A percentile compares a stretch with the other conserved stretches of the same genome.
phyloP scores from a whole-genome alignment of 2,329 filamentous ascomycete species.

The Capronia epimyces region DNA sequence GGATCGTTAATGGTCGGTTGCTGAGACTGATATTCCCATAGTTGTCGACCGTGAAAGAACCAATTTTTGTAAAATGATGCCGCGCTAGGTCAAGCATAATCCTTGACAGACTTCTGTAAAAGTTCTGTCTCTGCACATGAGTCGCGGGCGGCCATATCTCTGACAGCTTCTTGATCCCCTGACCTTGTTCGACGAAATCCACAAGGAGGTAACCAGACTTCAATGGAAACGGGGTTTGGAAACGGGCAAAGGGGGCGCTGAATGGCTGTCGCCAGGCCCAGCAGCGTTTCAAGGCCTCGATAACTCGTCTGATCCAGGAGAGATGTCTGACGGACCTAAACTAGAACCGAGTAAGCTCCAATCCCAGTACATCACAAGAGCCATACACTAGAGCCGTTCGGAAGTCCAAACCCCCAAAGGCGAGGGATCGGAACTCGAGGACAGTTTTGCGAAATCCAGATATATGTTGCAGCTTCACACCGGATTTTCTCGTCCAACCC shows the following conservation, averaged over 20 bases:
- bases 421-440: conserved; percentile 18
- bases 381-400: not conserved
- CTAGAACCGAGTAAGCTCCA: conserved; percentile 42
- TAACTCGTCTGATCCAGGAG: conserved; percentile 1
- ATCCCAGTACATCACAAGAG: conserved; percentile 36
- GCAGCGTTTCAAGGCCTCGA: not conserved
- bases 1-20: conserved; percentile 9
- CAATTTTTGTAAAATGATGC: conserved; percentile 4
- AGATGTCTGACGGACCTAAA: not conserved
- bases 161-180: conserved; percentile 25
- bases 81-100: conserved; percentile 3
- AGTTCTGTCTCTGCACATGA: not conserved
- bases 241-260: not conserved
- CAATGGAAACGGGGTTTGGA: not conserved
- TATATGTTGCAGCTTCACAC: conserved; percentile 22
- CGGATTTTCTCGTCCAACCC: conserved; percentile 22
- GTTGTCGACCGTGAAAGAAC: conserved; percentile 25
- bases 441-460: conserved; percentile 18
- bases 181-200: conserved; percentile 17
- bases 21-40: conserved; percentile 26
- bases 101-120: not conserved
- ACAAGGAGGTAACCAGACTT: conserved; percentile 20
- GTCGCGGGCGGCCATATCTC: not conserved
- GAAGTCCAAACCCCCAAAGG: conserved; percentile 31
- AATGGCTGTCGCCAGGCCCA: conserved; percentile 1